A percentile compares a stretch with the other conserved stretches of the same genome.
These are phyloP conservation scores for Tuber microsphaerosporum DNA, from an alignment of 495 filamentous ascomycete species.

Conservation along the genomic window DNA sequence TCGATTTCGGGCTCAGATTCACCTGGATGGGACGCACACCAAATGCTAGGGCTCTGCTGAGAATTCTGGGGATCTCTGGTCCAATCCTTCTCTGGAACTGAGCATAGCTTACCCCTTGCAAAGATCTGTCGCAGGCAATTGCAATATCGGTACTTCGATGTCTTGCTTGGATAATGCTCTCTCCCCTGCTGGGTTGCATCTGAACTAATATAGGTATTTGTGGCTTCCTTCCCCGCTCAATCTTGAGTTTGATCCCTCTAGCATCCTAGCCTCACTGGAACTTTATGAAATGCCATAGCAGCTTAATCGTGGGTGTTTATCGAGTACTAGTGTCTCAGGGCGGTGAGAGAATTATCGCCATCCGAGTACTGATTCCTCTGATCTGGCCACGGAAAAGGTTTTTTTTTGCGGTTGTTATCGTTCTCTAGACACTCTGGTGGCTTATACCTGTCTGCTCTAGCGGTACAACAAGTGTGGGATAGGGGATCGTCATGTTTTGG, in stretches of 20 bases:
- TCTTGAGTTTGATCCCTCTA: neutral
- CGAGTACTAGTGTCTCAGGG: neutral
- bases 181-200: neutral
- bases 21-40: neutral
- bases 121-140: neutral
- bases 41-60: neutral
- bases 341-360: neutral
- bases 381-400: neutral
- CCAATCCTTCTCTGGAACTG: neutral
- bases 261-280: neutral
- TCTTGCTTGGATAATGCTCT: neutral
- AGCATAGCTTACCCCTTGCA: neutral
- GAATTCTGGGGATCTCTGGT: neutral
- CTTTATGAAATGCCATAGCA: neutral
- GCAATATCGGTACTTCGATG: neutral
- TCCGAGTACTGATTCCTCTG: neutral
- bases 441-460: no score
- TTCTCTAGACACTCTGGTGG: neutral
- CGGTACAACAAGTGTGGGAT: no score
- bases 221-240: neutral
- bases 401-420: neutral
- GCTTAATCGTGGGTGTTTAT: neutral
- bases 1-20: neutral
- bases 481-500: neutral
- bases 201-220: neutral